These are phyloP conservation scores for Echites panduratus DNA, from an alignment of 257 asterid species.

Conservation along the genomic window DNA sequence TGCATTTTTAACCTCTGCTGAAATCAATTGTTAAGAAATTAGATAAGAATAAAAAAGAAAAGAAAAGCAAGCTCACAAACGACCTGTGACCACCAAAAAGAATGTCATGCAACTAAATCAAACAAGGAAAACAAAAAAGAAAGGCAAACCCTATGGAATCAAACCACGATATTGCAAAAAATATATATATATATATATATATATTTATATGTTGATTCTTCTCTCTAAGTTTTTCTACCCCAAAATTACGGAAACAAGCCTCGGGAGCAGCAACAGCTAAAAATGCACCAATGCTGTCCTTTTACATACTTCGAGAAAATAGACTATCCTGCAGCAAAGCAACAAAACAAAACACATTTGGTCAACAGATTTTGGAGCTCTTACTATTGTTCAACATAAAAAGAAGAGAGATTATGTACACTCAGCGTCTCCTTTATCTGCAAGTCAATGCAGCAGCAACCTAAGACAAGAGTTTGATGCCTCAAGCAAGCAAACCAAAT, in stretches of 20 bases:
- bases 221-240: conserved; percentile 18
- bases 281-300: conserved; percentile 52
- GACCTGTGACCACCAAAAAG: conserved; percentile 41
- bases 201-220: conserved; percentile 10
- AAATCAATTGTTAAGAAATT: conserved; percentile 26
- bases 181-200: too few relatives aligned
- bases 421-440: conserved; percentile 27
- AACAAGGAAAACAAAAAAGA: conserved; percentile 6
- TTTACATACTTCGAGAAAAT: conserved; percentile 26
- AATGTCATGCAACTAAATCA: conserved; percentile 41
- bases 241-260: conserved; percentile 25
- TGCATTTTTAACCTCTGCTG: conserved; percentile 35
- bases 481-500: conserved; percentile 5
- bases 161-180: conserved; percentile 27
- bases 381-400: conserved; percentile 1
- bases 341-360: conserved; percentile 9
- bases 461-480: conserved; percentile 17
- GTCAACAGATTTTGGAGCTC: conserved; percentile 13
- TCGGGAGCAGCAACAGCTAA: conserved; percentile 63
- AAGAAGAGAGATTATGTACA: conserved; percentile 25
- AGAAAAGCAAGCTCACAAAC: conserved; percentile 54
- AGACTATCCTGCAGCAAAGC: conserved; percentile 23
- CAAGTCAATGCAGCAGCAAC: conserved; percentile 19
- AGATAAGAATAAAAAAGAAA: conserved; percentile 4
- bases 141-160: conserved; percentile 22